Conservation (phyloP, 1,139 yeast species). For the Taiozyma sp. region DNA sequence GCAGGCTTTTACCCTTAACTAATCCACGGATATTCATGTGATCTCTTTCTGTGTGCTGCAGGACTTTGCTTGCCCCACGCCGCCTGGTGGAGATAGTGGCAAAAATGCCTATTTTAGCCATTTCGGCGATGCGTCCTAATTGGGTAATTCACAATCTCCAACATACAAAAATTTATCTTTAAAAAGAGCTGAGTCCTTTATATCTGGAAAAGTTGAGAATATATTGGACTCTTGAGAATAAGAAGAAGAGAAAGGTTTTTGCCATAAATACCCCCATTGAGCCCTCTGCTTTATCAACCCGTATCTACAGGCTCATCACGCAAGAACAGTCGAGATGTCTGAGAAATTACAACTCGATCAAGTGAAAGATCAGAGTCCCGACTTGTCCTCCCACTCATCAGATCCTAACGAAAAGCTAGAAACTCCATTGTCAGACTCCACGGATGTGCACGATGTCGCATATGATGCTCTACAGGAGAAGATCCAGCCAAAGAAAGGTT, state of each 20-base stretch:
- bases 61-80: no score
- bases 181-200: background rate
- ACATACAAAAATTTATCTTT: background rate
- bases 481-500: slow-evolving; percentile 7
- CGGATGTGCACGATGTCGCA: background rate
- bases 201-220: background rate
- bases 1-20: background rate
- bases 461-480: slow-evolving; percentile 1
- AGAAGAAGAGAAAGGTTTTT: no score
- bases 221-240: no score
- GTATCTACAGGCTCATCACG: background rate
- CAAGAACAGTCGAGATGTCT: background rate
- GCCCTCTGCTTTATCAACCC: background rate
- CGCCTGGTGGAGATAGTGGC: background rate
- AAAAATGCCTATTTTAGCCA: background rate
- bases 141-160: background rate
- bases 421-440: background rate
- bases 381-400: background rate
- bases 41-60: no score
- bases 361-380: background rate
- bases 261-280: background rate
- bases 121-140: background rate
- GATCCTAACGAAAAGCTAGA: background rate
- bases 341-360: background rate
- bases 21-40: no score